A percentile compares a stretch with the other conserved stretches of the same genome.
phyloP scores from a whole-genome alignment of 495 filamentous ascomycete genomes.

The Penicillium cosmopolitanum region DNA sequence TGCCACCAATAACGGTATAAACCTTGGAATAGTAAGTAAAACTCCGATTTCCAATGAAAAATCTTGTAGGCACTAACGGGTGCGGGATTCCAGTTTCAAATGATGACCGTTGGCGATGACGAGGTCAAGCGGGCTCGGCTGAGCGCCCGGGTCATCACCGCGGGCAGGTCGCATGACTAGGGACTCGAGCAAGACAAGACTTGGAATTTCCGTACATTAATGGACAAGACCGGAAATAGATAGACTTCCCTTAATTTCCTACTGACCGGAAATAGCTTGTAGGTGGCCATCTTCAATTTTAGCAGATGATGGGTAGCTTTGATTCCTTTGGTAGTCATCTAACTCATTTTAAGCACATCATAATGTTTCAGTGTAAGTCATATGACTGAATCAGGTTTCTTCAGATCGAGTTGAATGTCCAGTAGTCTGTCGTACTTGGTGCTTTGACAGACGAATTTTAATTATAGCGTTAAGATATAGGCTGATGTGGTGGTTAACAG shows the following conservation, averaged over 20 bases:
- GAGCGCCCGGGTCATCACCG: constrained; percentile 5
- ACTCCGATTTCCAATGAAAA: not conserved
- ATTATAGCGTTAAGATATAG: no score
- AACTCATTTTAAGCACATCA: not conserved
- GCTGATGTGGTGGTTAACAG: no score
- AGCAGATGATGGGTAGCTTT: not conserved
- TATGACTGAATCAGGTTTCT: no score
- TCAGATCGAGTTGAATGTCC: no score
- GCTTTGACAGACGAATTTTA: no score
- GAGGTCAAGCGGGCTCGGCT: constrained; percentile 10
- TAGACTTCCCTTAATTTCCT: not conserved
- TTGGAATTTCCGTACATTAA: not conserved
- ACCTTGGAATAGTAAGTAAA: not conserved
- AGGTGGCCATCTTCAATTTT: not conserved
- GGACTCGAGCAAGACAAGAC: not conserved
- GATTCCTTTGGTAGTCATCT: not conserved
- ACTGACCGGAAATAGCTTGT: not conserved
- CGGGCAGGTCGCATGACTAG: constrained; percentile 8
- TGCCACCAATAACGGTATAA: no score
- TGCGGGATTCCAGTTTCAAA: not conserved
- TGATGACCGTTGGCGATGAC: constrained; percentile 6
- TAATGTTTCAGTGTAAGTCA: no score
- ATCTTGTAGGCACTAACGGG: not conserved
- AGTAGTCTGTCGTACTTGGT: no score
- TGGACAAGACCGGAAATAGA: not conserved